Conservation (phyloP, 2,329 filamentous ascomycete genomes). For the Aureobasidium vineae region DNA sequence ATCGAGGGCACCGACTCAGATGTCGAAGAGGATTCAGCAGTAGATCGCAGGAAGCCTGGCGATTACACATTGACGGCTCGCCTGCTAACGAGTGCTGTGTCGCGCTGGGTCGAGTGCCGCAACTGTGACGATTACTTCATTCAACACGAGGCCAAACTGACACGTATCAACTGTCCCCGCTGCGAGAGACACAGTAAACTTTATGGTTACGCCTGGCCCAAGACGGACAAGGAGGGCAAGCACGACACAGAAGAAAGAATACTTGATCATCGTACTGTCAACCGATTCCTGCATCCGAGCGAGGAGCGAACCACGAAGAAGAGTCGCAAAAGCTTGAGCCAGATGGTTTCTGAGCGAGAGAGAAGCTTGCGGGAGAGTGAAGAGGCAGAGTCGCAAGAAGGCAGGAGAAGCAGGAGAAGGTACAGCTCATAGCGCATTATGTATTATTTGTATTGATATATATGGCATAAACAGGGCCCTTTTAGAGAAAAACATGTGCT, state of each 20-base stretch:
- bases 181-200: slow-evolving; percentile 95
- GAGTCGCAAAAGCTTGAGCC: slow-evolving; percentile 37
- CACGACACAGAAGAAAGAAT: slow-evolving; percentile 67
- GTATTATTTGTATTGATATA: slow-evolving; percentile 11
- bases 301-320: slow-evolving; percentile 39
- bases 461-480: background rate
- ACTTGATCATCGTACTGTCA: slow-evolving; percentile 80
- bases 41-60: slow-evolving; percentile 43
- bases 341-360: slow-evolving; percentile 34
- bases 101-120: slow-evolving; percentile 84
- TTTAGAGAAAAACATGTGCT: no score
- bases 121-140: slow-evolving; percentile 82
- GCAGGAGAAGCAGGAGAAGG: slow-evolving; percentile 29
- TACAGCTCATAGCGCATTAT: slow-evolving; percentile 9
- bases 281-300: slow-evolving; percentile 71
- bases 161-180: slow-evolving; percentile 78
- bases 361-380: slow-evolving; percentile 32
- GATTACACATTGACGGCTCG: slow-evolving; percentile 75
- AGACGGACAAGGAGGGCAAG: slow-evolving; percentile 78
- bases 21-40: background rate
- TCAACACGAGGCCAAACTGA: slow-evolving; percentile 83
- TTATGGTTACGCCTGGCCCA: slow-evolving; percentile 94
- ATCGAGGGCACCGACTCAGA: slow-evolving; percentile 32
- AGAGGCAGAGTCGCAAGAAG: slow-evolving; percentile 27
- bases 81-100: slow-evolving; percentile 71